phyloP scores from a whole-genome alignment of 306 rosid genomes.

The Abrus pulchellus region DNA sequence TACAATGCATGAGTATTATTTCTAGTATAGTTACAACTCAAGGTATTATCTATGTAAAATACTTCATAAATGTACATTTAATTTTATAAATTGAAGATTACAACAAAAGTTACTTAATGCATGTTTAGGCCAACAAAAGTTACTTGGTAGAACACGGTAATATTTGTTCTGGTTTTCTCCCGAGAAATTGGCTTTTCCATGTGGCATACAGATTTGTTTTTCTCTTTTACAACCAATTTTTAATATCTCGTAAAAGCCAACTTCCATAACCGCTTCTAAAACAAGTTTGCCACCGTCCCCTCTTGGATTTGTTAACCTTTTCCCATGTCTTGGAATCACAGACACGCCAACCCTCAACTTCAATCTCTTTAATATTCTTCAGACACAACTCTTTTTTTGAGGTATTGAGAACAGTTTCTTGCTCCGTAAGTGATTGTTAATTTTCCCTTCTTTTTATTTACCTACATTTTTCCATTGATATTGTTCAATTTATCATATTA shows the following conservation, averaged over 20 bases:
- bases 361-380: conserved; percentile 40
- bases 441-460: not conserved
- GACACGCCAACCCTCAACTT: conserved; percentile 14
- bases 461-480: not conserved
- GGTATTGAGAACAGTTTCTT: conserved; percentile 39
- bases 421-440: conserved; percentile 9
- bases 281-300: conserved; percentile 50
- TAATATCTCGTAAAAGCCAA: conserved; percentile 31
- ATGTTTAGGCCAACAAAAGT: not conserved
- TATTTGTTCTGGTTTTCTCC: conserved; percentile 5
- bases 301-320: conserved; percentile 28
- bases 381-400: conserved; percentile 38
- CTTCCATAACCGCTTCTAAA: conserved; percentile 45
- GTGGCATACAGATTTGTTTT: not conserved
- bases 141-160: not conserved
- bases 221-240: not conserved
- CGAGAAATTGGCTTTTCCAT: conserved; percentile 14
- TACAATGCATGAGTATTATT: too few relatives aligned
- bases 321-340: conserved; percentile 45
- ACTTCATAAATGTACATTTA: too few relatives aligned
- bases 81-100: not conserved
- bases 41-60: too few relatives aligned
- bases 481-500: conserved; percentile 22
- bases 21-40: too few relatives aligned
- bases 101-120: not conserved